phyloP scores from a whole-genome alignment of 2,329 filamentous ascomycete genomes.

The Graphiopsis chlorocephala region DNA sequence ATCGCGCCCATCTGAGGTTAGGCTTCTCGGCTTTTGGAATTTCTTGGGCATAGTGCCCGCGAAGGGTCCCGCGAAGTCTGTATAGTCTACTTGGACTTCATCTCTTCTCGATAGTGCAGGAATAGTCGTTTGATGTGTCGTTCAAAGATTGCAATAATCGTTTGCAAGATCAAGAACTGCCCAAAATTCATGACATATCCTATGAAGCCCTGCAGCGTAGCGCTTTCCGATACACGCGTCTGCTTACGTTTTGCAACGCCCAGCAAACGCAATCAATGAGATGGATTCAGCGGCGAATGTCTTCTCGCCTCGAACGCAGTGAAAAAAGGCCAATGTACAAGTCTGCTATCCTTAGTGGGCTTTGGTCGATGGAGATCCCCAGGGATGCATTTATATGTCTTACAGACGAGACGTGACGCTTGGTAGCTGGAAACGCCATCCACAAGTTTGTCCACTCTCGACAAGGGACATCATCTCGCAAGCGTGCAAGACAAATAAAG shows the following conservation, averaged over 20 bases:
- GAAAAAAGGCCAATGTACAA: not conserved
- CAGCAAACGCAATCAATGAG: not conserved
- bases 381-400: not conserved
- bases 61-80: constrained; percentile 1
- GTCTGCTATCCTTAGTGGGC: not conserved
- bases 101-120: not conserved
- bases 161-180: not conserved
- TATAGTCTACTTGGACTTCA: constrained; percentile 12
- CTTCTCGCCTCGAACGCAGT: not conserved
- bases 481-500: not conserved
- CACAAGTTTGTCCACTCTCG: not conserved
- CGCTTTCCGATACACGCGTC: not conserved
- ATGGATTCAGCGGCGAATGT: not conserved
- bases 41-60: constrained; percentile 9
- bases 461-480: not conserved
- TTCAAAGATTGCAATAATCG: not conserved
- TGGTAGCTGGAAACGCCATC: not conserved
- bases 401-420: not conserved
- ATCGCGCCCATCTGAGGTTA: not conserved
- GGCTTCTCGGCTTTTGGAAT: not conserved
- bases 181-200: not conserved
- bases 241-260: not conserved
- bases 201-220: not conserved
- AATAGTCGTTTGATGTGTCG: not conserved
- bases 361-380: not conserved